Conservation (phyloP, 305 asterid genomes). For the Andrographis paniculata region DNA sequence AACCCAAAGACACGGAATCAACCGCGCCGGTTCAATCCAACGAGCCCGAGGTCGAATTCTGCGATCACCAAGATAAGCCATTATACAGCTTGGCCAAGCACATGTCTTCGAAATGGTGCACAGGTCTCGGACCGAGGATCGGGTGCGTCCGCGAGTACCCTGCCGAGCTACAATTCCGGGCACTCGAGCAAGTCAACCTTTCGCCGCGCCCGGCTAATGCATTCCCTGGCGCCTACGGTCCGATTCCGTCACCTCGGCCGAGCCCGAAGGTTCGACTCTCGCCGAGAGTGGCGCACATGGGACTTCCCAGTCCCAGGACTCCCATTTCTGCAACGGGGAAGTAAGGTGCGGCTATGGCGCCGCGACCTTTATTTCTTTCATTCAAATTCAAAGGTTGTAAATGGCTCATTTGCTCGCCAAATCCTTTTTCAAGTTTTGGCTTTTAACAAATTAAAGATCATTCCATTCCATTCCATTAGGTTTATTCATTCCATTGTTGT, state of each 20-base stretch:
- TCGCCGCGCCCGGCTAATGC: constrained; percentile 63
- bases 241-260: constrained; percentile 93
- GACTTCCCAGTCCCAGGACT: constrained; percentile 84
- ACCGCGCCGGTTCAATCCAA: constrained; percentile 7
- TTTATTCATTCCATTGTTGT: constrained; percentile 14
- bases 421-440: constrained; percentile 29
- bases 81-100: constrained; percentile 46
- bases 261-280: constrained; percentile 78
- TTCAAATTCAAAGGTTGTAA: constrained; percentile 22
- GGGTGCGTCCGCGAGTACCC: constrained; percentile 93
- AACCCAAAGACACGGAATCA: constrained; percentile 14
- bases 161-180: constrained; percentile 57
- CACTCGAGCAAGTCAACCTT: constrained; percentile 83
- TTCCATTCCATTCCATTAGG: constrained; percentile 3
- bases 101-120: constrained; percentile 79
- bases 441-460: constrained; percentile 13
- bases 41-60: too few relatives aligned
- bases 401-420: constrained; percentile 31
- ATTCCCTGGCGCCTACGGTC: constrained; percentile 43
- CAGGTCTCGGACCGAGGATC: constrained; percentile 78
- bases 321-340: constrained; percentile 38
- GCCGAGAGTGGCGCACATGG: constrained; percentile 79
- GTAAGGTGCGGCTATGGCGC: too few relatives aligned
- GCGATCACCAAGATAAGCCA: constrained; percentile 26
- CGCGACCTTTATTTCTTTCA: constrained; percentile 33